Evolutionary conservation across 768 basidiomycete genomes (phyloP).

Genomic region (Neoboletus magnificus): DNA sequence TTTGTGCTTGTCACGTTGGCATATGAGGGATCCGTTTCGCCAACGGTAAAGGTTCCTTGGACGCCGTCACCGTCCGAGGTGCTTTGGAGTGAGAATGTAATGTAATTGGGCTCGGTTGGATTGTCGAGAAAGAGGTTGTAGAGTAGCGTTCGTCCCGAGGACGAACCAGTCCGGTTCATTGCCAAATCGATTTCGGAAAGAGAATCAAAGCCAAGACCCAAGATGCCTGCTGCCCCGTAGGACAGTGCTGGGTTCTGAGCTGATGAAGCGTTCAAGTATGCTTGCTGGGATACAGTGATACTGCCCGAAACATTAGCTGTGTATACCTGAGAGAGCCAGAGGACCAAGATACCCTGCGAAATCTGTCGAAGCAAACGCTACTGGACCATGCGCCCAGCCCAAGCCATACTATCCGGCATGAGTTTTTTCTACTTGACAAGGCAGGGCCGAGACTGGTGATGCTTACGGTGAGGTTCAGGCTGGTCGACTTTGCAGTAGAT

Average conservation of each 20-base stretch:
- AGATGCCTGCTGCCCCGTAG: constrained; percentile 69
- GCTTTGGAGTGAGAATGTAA: constrained; percentile 72
- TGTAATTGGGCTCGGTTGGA: constrained; percentile 71
- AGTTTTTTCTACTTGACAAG: neutral
- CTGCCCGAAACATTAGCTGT: constrained; percentile 34
- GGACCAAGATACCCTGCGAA: constrained; percentile 61
- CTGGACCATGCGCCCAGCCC: constrained; percentile 69
- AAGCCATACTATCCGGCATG: constrained; percentile 60
- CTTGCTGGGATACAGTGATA: constrained; percentile 64
- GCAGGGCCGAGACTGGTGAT: neutral
- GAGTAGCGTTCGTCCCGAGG: constrained; percentile 65
- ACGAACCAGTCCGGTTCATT: constrained; percentile 54
- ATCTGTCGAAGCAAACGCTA: constrained; percentile 58
- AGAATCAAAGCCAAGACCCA: constrained; percentile 74
- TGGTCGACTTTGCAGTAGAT: constrained; percentile 35
- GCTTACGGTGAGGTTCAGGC: constrained; percentile 61
- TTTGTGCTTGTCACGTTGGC: constrained; percentile 52
- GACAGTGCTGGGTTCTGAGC: constrained; percentile 72
- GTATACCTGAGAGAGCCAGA: constrained; percentile 2
- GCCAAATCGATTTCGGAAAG: constrained; percentile 68
- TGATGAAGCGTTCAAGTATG: constrained; percentile 58
- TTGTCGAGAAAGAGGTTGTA: constrained; percentile 74
- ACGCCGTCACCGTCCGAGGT: constrained; percentile 52
- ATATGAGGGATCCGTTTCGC: constrained; percentile 67
- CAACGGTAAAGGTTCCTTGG: constrained; percentile 70